A percentile compares a stretch with the other conserved stretches of the same genome.
phyloP scores from a whole-genome alignment of 2,329 filamentous ascomycete species.

The Fusarium gaditjirri region DNA sequence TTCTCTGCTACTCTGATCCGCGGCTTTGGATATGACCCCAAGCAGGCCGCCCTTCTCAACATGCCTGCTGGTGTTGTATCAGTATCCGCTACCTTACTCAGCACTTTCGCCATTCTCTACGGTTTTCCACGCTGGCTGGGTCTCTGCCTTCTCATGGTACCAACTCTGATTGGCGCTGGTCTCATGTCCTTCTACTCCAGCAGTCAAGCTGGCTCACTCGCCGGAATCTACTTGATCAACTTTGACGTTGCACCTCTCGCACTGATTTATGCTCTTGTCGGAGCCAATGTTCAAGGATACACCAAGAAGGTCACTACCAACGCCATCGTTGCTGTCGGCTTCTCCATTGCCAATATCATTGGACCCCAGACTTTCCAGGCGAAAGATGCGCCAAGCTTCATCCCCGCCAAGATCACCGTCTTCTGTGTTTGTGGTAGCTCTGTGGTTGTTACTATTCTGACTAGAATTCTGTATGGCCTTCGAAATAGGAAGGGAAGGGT shows the following conservation, averaged over 20 bases:
- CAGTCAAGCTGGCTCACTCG: constrained; percentile 1
- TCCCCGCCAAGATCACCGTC: constrained; percentile 4
- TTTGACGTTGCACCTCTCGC: constrained; percentile 8
- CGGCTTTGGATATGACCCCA: constrained; percentile 3
- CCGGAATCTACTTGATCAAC: constrained; percentile 6
- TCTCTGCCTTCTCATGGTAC: constrained; percentile 11
- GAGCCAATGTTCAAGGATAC: constrained; percentile 8
- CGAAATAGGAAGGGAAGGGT: neutral
- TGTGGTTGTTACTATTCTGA: neutral
- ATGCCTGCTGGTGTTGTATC: constrained; percentile 11
- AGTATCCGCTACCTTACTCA: neutral
- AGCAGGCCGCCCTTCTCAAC: neutral
- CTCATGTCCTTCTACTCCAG: constrained; percentile 12
- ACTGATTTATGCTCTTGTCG: constrained; percentile 1
- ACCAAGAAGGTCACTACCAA: constrained; percentile 13
- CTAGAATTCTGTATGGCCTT: neutral
- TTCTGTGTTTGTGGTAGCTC: constrained; percentile 4
- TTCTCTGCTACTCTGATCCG: constrained; percentile 6
- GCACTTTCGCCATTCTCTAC: constrained; percentile 4
- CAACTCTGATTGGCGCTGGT: neutral
- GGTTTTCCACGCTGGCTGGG: constrained; percentile 1
- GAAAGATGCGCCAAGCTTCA: neutral
- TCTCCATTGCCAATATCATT: constrained; percentile 15
- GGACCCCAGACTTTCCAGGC: constrained; percentile 1
- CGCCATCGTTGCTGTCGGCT: constrained; percentile 3